Percentiles rank a stretch among this genome's conserved stretches.
Conservation (phyloP, 805 yeast species). For the Candida odintsovae region DNA sequence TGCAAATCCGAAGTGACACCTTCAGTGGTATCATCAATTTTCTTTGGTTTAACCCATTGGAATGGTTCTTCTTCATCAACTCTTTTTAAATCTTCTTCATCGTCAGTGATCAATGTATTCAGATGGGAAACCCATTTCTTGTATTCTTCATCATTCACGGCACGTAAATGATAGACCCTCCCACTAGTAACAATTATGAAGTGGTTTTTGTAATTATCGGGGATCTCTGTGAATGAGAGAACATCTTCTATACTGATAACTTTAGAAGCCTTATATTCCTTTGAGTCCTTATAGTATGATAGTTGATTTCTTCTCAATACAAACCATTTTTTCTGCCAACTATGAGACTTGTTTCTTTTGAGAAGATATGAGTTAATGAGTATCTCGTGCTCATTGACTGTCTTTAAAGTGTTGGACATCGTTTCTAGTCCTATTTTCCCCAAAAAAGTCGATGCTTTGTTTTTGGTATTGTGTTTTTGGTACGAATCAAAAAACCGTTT, state of each 20-base stretch:
- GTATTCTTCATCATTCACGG: conserved; percentile 16
- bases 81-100: conserved; percentile 3
- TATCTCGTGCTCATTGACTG: conserved; percentile 12
- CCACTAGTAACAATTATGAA: conserved; percentile 19
- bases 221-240: conserved; percentile 15
- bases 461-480: too few species aligned
- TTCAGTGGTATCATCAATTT: background rate
- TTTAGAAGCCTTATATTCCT: conserved; percentile 32
- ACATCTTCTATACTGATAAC: conserved; percentile 24
- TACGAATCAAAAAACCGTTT: too few species aligned
- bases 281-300: conserved; percentile 33
- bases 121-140: conserved; percentile 16
- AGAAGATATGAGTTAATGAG: conserved; percentile 25
- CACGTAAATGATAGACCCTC: conserved; percentile 18
- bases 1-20: conserved; percentile 6
- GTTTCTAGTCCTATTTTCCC: too few species aligned
- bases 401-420: background rate
- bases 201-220: conserved; percentile 16
- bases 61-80: background rate
- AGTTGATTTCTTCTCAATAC: conserved; percentile 33
- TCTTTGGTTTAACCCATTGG: conserved; percentile 3
- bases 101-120: conserved; percentile 13
- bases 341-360: conserved; percentile 29
- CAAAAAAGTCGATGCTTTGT: too few species aligned
- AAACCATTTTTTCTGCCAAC: conserved; percentile 36